Evolutionary conservation across 768 basidiomycete genomes (phyloP), one percentile per base, ranked within the genome.

Genomic region (Boletellus ananas): DNA sequence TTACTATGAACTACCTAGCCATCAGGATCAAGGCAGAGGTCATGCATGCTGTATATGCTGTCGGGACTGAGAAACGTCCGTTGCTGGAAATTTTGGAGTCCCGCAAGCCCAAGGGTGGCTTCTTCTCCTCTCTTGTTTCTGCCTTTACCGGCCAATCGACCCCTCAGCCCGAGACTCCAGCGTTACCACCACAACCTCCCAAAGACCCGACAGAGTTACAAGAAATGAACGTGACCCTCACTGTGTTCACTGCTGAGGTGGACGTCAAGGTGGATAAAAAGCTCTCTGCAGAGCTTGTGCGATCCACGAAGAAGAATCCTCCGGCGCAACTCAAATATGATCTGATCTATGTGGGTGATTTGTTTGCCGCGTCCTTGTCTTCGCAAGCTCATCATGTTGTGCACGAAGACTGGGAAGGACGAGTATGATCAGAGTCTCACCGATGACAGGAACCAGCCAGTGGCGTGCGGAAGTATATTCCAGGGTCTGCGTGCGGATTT

Each of bases 281-380:
- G 61, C 71, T 87, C 42, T 73, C 79, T 2, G 66, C 72, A 9
- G 95, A 97, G 66, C 72, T 98, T 31, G 79, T 87, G 51, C 76
- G 95, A 51, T 90, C 92, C 1, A 99, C 94, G 11, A 97, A 97
- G 79, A 99, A 99, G 74, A 85, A 89, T 47, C 88, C 91, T 0
- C 95, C 95, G 0, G 71, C 70, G 5, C 79, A 73, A 45, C 79
- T 94, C 63, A 83, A 77, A 48, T 87, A 89, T 47, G 82, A 88
- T 57, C 74, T 99, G 12, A 91, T 99, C 35, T 98, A 90, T 72
- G 61, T 63, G 16, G 10, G 58, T 43, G n/a, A 33, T 25, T 27
- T 31, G 7, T 25, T 27, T 31, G 3, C 20, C 20, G 9, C 10
- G 38, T 25, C 18, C 18, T 23, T 12, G 31, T 47, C 33, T 29